Base-by-base conservation (phyloP, 2,329 filamentous ascomycete genomes). In the Elsinoe australis region DNA sequence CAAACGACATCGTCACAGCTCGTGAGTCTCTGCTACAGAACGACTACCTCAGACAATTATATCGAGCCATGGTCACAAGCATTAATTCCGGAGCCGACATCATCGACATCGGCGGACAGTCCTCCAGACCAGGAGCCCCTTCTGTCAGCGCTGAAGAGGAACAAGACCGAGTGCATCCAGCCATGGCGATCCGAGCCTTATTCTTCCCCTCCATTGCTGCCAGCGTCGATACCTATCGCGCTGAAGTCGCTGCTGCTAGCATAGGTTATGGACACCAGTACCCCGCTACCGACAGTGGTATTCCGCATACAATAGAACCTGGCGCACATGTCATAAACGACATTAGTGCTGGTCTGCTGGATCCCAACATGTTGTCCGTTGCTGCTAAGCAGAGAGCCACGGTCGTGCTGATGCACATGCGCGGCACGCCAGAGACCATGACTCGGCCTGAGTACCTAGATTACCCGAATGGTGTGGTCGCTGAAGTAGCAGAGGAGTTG, bases 291-390 rank as follows among this genome's bases (percentile, higher is more conserved):
- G 17, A n/a, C 21, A 10, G 28, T 10, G 22, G n/a, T n/a, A n/a
- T n/a, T n/a, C n/a, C n/a, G n/a, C n/a, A n/a, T n/a, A n/a, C n/a
- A n/a, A n/a, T 39, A 5, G 68, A 72, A 19, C 85, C 82, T 3
- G 92, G 92, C 44, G 90, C 89, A 5, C 83, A 95, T 62, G 85
- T 98, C 53, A 80, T 98, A 68, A 98, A 98, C 67, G 92, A 98
- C 64, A 82, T 98, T 28, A 94, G 87, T 0, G 87, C 83, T 1
- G 92, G 92, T 3, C 62, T 72, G 3, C 71, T 95, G 44, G 92
- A 96, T 62, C 69, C 78, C 0, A 74, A 76, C 0, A 96, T 98
- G 88, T 76, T 98, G 0, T 59, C 80, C 10, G 88, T 85, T 0
- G 82, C 90, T 53, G 90, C 86, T 0, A 72, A 75, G 3, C 75